These are phyloP conservation scores for Thelephora terrestris DNA, from an alignment of 1,284 basidiomycete genomes.

Conservation along the genomic window DNA sequence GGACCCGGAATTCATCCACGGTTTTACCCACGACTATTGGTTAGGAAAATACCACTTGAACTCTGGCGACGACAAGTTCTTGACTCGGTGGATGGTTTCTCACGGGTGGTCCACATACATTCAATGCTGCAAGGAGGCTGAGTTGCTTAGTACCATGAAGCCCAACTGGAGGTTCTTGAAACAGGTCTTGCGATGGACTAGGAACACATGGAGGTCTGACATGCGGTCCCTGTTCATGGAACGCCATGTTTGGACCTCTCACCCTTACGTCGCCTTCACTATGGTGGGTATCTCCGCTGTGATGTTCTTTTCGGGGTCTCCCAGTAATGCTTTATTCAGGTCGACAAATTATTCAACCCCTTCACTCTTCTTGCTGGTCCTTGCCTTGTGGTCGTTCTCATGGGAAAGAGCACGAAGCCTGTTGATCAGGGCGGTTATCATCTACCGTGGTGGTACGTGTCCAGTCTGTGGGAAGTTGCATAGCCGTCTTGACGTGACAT, in stretches of 20 bases:
- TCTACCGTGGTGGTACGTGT: constrained; percentile 76
- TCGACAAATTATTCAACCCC: constrained; percentile 89
- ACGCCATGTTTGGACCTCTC: constrained; percentile 75
- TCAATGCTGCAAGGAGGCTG: constrained; percentile 84
- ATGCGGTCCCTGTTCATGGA: constrained; percentile 83
- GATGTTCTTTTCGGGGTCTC: constrained; percentile 1
- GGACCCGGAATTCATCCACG: constrained; percentile 85
- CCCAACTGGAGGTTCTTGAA: constrained; percentile 92
- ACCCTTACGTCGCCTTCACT: constrained; percentile 86
- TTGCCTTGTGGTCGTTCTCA: constrained; percentile 61
- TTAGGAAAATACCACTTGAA: constrained; percentile 87
- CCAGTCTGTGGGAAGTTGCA: too few species aligned
- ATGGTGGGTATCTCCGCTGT: constrained; percentile 44
- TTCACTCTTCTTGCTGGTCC: constrained; percentile 81
- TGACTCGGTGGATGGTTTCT: constrained; percentile 93
- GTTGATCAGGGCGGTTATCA: constrained; percentile 73
- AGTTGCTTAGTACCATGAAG: constrained; percentile 89
- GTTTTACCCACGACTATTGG: constrained; percentile 92
- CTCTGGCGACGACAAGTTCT: constrained; percentile 88
- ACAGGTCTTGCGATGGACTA: constrained; percentile 86
- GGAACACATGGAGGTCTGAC: constrained; percentile 90
- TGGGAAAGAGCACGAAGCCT: constrained; percentile 69
- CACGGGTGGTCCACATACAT: constrained; percentile 92
- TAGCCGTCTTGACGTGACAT: background rate
- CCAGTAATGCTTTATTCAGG: constrained; percentile 26